Percentiles rank a stretch among this genome's conserved stretches.
Evolutionary conservation across 768 basidiomycete species (phyloP).

Genomic region (Mycena haematopus): DNA sequence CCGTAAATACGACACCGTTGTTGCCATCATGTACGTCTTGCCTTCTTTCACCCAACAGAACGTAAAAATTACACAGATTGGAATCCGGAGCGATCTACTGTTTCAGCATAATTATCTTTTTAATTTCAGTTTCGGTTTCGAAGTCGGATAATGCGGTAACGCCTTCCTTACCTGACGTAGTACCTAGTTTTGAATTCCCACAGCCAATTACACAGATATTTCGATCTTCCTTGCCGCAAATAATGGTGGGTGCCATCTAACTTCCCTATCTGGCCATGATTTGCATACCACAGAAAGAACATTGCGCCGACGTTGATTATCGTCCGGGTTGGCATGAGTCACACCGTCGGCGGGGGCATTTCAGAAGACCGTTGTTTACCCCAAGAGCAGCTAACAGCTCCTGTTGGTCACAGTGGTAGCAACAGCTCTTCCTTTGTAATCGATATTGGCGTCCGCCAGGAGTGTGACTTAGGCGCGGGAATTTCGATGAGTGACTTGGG

Average conservation of each 20-base stretch:
- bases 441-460: neutral
- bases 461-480: neutral
- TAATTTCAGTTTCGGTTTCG: neutral
- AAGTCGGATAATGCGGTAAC: neutral
- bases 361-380: neutral
- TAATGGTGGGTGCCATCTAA: neutral
- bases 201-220: neutral
- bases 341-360: neutral
- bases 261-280: neutral
- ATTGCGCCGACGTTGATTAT: neutral
- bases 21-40: slow-evolving; percentile 6
- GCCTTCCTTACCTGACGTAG: neutral
- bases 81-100: slow-evolving; percentile 19
- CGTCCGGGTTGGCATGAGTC: neutral
- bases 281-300: neutral
- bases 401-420: neutral
- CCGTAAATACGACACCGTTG: slow-evolving; percentile 4
- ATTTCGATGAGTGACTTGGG: neutral
- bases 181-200: neutral
- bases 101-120: neutral
- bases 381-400: neutral
- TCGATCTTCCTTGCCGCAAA: neutral
- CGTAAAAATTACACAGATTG: neutral
- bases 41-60: neutral
- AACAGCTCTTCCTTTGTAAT: neutral